These are phyloP conservation scores for Sporisorium scitamineum DNA, from an alignment of 1,284 basidiomycete species.

Conservation along the genomic window DNA sequence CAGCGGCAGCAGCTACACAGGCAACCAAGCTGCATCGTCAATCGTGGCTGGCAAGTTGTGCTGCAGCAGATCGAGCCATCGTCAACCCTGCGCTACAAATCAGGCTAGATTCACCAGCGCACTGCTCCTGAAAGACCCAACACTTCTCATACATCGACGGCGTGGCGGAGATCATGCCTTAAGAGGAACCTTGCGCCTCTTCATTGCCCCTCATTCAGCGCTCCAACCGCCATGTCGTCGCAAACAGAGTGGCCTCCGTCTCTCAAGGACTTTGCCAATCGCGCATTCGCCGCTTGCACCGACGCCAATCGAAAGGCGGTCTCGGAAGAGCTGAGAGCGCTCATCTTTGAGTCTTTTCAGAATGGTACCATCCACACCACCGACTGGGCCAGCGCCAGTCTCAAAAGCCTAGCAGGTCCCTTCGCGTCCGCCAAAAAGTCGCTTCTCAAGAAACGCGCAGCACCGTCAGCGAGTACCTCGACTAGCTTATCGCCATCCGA, in stretches of 20 bases:
- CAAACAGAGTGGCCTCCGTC: slow-evolving; percentile 60
- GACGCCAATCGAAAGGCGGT: slow-evolving; percentile 70
- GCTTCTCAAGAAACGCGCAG: slow-evolving; percentile 45
- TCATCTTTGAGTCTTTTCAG: slow-evolving; percentile 70
- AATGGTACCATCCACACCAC: slow-evolving; percentile 85
- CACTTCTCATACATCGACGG: neutral
- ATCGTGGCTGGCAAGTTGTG: neutral
- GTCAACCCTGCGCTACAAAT: neutral
- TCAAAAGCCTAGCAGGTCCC: slow-evolving; percentile 77
- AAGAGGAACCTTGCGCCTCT: neutral
- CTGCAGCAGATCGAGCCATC: neutral
- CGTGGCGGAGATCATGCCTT: neutral
- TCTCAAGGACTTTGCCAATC: slow-evolving; percentile 63
- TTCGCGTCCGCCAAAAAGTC: slow-evolving; percentile 22
- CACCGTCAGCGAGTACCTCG: slow-evolving; percentile 5
- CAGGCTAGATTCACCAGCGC: too few relatives aligned
- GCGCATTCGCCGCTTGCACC: slow-evolving; percentile 65
- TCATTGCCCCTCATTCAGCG: neutral
- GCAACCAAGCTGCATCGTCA: neutral
- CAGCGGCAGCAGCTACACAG: neutral
- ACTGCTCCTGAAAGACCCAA: neutral
- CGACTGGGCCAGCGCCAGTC: slow-evolving; percentile 84
- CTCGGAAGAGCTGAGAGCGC: slow-evolving; percentile 70
- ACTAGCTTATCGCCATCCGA: slow-evolving; percentile 10
- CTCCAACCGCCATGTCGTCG: slow-evolving; percentile 29